These are phyloP conservation scores for Gracilariopsis chorda DNA, from an alignment of 23 red algal genomes.

Conservation along the genomic window DNA sequence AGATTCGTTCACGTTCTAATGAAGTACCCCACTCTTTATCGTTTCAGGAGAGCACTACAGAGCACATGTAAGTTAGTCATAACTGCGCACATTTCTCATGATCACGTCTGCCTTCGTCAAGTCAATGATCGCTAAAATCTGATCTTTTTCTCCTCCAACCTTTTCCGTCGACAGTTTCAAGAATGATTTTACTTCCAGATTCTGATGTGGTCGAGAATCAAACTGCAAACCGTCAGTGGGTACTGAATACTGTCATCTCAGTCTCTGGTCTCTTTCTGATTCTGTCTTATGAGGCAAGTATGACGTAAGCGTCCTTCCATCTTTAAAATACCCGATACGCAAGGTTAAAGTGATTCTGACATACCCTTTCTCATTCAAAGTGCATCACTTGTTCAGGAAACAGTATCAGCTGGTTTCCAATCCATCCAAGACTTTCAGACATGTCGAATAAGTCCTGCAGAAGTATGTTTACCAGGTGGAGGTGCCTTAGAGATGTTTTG, in stretches of 20 bases:
- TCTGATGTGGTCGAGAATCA: neutral
- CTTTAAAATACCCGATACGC: neutral
- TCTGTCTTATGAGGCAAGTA: conserved; percentile 9
- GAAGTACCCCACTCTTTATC: neutral
- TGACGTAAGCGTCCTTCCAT: conserved; percentile 7
- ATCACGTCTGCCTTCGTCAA: too few species aligned
- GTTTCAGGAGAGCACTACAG: neutral
- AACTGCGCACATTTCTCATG: too few species aligned
- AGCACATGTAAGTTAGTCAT: conserved; percentile 5
- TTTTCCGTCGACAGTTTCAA: too few species aligned
- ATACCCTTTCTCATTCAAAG: neutral
- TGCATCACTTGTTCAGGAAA: conserved; percentile 18
- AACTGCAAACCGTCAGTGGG: neutral
- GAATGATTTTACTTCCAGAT: neutral
- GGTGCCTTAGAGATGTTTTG: conserved; percentile 18
- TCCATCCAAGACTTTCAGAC: neutral
- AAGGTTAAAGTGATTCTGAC: neutral
- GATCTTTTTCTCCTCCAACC: too few species aligned
- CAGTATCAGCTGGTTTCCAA: neutral
- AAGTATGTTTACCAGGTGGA: conserved; percentile 10
- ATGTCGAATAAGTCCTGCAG: neutral
- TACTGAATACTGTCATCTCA: neutral
- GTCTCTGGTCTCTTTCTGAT: conserved; percentile 10
- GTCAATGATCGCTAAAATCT: too few species aligned
- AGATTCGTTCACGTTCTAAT: neutral